Conservation (phyloP, 192 early-diverging fungal species). For the Rhizoclosmatium sp. region DNA sequence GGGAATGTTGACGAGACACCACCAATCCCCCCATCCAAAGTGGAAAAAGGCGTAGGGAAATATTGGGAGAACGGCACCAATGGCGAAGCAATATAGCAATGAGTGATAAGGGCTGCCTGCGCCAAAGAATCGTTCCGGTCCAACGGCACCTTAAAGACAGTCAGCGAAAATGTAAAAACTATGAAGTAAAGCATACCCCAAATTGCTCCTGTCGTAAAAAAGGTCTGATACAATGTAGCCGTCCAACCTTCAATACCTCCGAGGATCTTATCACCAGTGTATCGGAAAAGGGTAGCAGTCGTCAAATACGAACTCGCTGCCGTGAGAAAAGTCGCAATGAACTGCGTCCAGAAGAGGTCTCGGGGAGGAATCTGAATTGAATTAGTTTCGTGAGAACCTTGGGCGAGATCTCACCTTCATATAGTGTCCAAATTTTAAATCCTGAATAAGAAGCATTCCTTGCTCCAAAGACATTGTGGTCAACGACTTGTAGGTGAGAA, state of each 20-base stretch:
- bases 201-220: conserved; percentile 71
- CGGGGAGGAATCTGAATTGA: conserved; percentile 57
- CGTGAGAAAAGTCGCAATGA: conserved; percentile 67
- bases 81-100: conserved; percentile 38
- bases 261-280: conserved; percentile 25
- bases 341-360: conserved; percentile 58
- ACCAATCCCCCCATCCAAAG: conserved; percentile 21
- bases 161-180: conserved; percentile 9
- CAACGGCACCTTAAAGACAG: conserved; percentile 64
- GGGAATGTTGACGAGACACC: conserved; percentile 31
- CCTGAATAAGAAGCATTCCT: conserved; percentile 70
- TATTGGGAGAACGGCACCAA: conserved; percentile 43
- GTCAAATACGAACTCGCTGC: conserved; percentile 51
- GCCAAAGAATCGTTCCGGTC: conserved; percentile 68
- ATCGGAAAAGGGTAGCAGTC: neutral
- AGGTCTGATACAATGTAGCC: conserved; percentile 50
- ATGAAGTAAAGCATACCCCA: conserved; percentile 55
- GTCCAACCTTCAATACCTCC: conserved; percentile 37
- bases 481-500: conserved; percentile 86
- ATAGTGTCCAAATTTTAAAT: conserved; percentile 80
- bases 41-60: conserved; percentile 51
- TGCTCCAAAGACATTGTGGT: conserved; percentile 82
- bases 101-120: conserved; percentile 26
- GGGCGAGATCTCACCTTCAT: conserved; percentile 44
- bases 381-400: too few species aligned